phyloP scores from a whole-genome alignment of 495 filamentous ascomycete species.

The Podospora didyma region DNA sequence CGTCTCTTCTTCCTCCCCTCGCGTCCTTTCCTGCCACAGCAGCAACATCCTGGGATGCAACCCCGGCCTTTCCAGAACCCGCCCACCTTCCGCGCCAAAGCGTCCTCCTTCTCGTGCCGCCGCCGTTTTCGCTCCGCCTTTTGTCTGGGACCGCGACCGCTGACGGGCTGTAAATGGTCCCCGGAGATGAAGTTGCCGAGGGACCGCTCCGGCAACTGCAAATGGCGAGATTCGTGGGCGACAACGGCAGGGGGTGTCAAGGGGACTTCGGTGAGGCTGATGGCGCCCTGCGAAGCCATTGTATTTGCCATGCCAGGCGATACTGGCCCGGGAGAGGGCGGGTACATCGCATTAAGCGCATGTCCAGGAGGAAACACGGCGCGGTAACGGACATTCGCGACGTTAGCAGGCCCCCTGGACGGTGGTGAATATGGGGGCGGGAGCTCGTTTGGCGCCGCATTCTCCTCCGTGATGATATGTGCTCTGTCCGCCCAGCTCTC shows the following conservation, averaged over 20 bases:
- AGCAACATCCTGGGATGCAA: slow-evolving; percentile 54
- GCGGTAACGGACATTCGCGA: slow-evolving; percentile 30
- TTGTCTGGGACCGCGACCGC: slow-evolving; percentile 24
- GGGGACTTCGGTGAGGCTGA: slow-evolving; percentile 35
- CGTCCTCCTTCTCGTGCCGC: slow-evolving; percentile 62
- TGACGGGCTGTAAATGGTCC: slow-evolving; percentile 30
- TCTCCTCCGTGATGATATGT: slow-evolving; percentile 28
- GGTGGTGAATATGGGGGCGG: slow-evolving; percentile 45
- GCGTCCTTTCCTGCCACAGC: slow-evolving; percentile 56
- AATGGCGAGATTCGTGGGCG: not conserved
- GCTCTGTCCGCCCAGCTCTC: slow-evolving; percentile 36
- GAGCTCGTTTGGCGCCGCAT: slow-evolving; percentile 16
- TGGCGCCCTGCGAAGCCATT: slow-evolving; percentile 46
- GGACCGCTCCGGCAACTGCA: slow-evolving; percentile 31
- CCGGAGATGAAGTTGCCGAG: slow-evolving; percentile 33
- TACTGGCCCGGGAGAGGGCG: slow-evolving; percentile 42
- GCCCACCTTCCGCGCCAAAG: slow-evolving; percentile 48
- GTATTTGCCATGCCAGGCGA: slow-evolving; percentile 38
- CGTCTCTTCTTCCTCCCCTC: slow-evolving; percentile 62
- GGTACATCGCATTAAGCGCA: slow-evolving; percentile 29
- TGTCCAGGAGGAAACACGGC: slow-evolving; percentile 37
- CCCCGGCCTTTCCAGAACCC: slow-evolving; percentile 59
- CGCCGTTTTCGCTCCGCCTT: slow-evolving; percentile 47
- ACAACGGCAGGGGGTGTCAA: slow-evolving; percentile 28
- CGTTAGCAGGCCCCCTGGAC: slow-evolving; percentile 10